Base-by-base conservation (phyloP, 768 basidiomycete genomes). In the Rhizopogon rudus region DNA sequence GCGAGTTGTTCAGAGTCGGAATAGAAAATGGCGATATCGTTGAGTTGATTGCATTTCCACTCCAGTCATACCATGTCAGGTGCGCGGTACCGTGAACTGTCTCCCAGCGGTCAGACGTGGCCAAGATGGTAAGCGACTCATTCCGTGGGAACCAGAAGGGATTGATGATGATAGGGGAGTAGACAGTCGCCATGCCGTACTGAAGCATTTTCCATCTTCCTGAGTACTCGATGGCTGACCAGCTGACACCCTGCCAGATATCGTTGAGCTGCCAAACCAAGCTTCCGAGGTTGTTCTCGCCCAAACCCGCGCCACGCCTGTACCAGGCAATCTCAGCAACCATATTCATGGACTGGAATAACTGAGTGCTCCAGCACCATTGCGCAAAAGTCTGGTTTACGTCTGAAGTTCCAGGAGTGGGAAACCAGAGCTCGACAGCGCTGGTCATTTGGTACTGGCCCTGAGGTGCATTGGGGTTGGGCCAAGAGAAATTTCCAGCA, bases 321-420 rank as follows among this genome's bases (percentile, higher is more conserved):
- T 84, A 84, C 72, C 75, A 84, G 6, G 81, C 76, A 41, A 83
- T 76, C 62, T 84, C 71, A n/a, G 81, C 73, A n/a, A 76, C 72
- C 72, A 83, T 82, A 44, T 78, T 77, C 74, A 83, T 76, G 17
- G 77, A 70, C 59, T 83, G 82, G 77, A 83, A 83, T 17, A 83
- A 59, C 59, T 83, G 82, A 3, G 82, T 83, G 65, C 79, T 81
- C 72, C 75, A 84, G 65, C 80, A 82, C 81, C 81, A 83, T 61
- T 83, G 81, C 0, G 82, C 78, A 63, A 84, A 83, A 0, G 81
- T 83, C 60, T 81, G 76, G 56, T 84, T 82, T 17, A 75, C 54
- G 60, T 81, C 72, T 16, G 73, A 56, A 1, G 77, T 80, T 13
- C 64, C 65, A 3, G 81, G 82, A 0, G 75, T 78, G 1, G 82